Evolutionary conservation across 2,329 filamentous ascomycete species (phyloP).

Genomic region (Laburnicola sp.): DNA sequence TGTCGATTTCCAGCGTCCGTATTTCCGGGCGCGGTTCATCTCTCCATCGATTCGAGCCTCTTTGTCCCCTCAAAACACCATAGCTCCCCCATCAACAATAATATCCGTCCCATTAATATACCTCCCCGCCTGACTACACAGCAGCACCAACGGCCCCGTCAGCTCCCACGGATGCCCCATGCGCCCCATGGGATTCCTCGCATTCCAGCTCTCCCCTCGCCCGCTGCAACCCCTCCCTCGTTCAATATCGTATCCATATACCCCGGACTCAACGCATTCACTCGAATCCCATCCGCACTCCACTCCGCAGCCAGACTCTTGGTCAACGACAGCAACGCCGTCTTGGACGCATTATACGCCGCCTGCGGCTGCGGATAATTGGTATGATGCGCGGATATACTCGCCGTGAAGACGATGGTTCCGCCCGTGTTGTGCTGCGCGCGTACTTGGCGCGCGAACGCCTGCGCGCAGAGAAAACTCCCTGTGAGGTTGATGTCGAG

Average conservation of each 20-base stretch:
- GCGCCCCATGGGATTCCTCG: conserved; percentile 64
- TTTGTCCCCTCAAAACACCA: conserved; percentile 32
- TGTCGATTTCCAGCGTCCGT: no score
- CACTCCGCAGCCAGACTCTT: conserved; percentile 80
- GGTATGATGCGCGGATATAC: background rate
- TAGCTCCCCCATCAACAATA: conserved; percentile 61
- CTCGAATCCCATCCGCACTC: conserved; percentile 74
- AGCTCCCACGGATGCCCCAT: conserved; percentile 68
- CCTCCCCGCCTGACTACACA: conserved; percentile 63
- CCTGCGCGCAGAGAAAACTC: background rate
- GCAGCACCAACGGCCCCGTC: conserved; percentile 63
- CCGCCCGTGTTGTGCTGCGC: conserved; percentile 20
- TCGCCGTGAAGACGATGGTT: conserved; percentile 30
- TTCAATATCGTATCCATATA: conserved; percentile 83
- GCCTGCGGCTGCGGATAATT: conserved; percentile 70
- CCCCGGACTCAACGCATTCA: conserved; percentile 78
- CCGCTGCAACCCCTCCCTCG: conserved; percentile 58
- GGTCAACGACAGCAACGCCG: conserved; percentile 75
- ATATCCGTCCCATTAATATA: conserved; percentile 73
- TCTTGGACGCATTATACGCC: conserved; percentile 83
- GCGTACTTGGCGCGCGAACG: conserved; percentile 17
- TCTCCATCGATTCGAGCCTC: background rate
- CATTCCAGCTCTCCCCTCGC: conserved; percentile 60
- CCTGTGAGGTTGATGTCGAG: conserved; percentile 41
- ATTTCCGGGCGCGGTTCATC: no score